Base-by-base conservation (phyloP, 1,284 basidiomycete genomes). In the Papiliotrema fonsecae region DNA sequence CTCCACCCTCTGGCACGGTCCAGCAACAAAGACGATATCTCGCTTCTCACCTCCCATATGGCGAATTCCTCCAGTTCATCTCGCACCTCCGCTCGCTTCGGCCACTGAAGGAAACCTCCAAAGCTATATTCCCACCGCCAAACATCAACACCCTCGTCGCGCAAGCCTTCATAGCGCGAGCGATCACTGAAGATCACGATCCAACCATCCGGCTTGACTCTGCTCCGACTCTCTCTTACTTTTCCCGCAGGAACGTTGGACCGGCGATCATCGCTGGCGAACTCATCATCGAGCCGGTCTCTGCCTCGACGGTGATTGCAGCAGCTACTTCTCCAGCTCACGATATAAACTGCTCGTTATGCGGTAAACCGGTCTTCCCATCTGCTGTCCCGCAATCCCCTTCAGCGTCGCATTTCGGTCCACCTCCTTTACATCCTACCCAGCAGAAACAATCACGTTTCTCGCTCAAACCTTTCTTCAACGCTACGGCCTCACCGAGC, bases 151-250 rank as follows among this genome's bases (percentile, higher is more conserved):
- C 83, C 34, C 79, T 89, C 25, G 76, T 88, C 1, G 81, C 83
- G 0, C 79, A 92, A 41, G 86, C 93, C 0, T 97, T 97, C 74
- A 73, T 97, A 24, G 81, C 87, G 16, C 81, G 94, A 28, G 75
- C 92, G 19, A 73, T 87, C 24, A 78, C 79, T 3, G 96, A 98
- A 74, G 94, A 98, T 72, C 88, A 93, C 18, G 96, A 98, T 58
- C 89, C 94, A 0, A 89, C 91, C 0, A 77, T 97, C 31, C 84
- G 96, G 2, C 80, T 98, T 22, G 92, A 97, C 66, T 76, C 89
- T n/a, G 92, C 94, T 0, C 89, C 93, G 0, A 89, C 91, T 13
- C 78, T 98, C 25, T 93, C 90, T 61, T 97, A 90, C 87, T 78
- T 98, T 13, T 87, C 87, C 9, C 81, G 94, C 19, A 83, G 92